Base-by-base conservation (phyloP, 345 rosid genomes). In the Zanthoxylum bungeanum region DNA sequence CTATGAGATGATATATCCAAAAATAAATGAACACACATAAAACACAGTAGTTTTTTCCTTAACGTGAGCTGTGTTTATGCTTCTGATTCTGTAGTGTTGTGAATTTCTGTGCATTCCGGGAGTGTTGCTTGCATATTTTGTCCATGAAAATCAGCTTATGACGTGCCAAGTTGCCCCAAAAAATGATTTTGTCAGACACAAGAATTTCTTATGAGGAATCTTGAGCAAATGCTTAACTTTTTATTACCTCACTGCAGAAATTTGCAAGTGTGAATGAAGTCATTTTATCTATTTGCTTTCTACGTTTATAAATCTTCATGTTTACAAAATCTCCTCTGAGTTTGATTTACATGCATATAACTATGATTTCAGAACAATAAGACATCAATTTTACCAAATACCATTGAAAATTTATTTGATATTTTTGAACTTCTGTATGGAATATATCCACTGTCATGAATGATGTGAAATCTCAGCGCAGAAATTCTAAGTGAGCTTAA, bases 41-140 rank as follows among this genome's bases (percentile, higher is more conserved):
- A 59, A 22, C 19, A 46, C 27, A 16, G 25, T 31, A 70, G 22
- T 22, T 63, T 55, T 31, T 9, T 67, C 21, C 50, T 60, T 60
- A 39, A 65, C 22, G n/a, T n/a, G 19, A 58, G 22, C 37, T 40
- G 52, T 28, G 7, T 21, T 28, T 37, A 42, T 17, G 50, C 31
- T 44, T 36, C 33, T 68, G 40, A 22, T 73, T 11, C 42, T 24
- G n/a, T n/a, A 60, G 34, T 25, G 59, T 7, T 64, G 12, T 39
- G 37, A 62, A 3, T 57, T 66, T 55, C 44, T 63, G 14, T 75
- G 63, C 58, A 28, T 61, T 58, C 52, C 31, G 42, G 31, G 7
- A 17, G 39, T 60, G 8, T n/a, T 46, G 17, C 56, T 59, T 59
- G 33, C 37, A 8, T 58, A 19, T 16, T 30, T 39, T 16, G 5